These are phyloP conservation scores for Pseudohyphozyma bogoriensis DNA, from an alignment of 768 basidiomycete species.

Conservation along the genomic window DNA sequence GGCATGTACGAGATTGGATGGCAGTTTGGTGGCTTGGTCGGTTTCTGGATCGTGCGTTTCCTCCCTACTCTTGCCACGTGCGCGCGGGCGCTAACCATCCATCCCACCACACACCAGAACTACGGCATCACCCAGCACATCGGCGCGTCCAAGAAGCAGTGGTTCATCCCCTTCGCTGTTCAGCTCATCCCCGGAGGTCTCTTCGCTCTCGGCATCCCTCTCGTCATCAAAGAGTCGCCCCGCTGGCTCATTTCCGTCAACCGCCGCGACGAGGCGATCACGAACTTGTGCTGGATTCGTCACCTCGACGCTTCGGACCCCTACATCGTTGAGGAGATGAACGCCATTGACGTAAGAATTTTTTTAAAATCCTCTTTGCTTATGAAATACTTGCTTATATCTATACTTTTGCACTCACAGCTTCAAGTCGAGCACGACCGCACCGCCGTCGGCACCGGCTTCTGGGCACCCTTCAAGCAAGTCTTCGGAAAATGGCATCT, in stretches of 20 bases:
- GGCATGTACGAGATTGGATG: constrained; percentile 47
- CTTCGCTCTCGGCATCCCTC: constrained; percentile 33
- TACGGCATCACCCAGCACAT: constrained; percentile 29
- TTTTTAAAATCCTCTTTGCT: constrained; percentile 16
- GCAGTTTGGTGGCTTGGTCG: constrained; percentile 45
- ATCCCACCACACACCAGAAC: constrained; percentile 4
- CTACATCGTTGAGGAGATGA: constrained; percentile 16
- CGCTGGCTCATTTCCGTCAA: constrained; percentile 33
- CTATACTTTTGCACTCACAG: too few relatives aligned
- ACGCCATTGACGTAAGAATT: constrained; percentile 25
- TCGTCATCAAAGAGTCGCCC: constrained; percentile 35
- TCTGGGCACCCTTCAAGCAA: constrained; percentile 25
- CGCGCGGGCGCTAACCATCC: too few relatives aligned
- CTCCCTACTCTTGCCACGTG: not conserved
- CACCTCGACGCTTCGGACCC: constrained; percentile 29
- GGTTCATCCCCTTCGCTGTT: constrained; percentile 36
- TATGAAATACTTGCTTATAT: too few relatives aligned
- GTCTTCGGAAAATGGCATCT: constrained; percentile 20
- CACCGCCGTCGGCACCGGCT: constrained; percentile 19
- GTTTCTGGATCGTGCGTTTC: constrained; percentile 33
- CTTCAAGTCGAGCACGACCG: too few relatives aligned
- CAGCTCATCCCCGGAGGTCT: constrained; percentile 35
- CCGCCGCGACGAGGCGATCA: constrained; percentile 33
- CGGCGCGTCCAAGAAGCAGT: constrained; percentile 40
- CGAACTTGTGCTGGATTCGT: constrained; percentile 35